Percentiles rank a stretch among this genome's conserved stretches.
These are phyloP conservation scores for Leptographium galeiforme DNA, from an alignment of 2,329 filamentous ascomycete genomes.

Conservation along the genomic window DNA sequence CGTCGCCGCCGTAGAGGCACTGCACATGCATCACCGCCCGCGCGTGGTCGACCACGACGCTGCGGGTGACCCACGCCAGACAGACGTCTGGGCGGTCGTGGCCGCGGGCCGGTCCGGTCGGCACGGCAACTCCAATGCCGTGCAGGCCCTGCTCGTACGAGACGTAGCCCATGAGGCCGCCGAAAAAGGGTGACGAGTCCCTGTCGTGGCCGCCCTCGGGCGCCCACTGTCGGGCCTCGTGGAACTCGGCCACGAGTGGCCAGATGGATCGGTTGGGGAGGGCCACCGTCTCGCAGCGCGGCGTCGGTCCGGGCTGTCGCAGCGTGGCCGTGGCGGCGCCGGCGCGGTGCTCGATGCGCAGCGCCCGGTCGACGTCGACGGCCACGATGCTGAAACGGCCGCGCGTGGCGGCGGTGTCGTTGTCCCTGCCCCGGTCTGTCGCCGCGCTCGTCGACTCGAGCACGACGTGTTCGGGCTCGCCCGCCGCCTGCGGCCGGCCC, in stretches of 20 bases:
- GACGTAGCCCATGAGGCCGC: slow-evolving; percentile 72
- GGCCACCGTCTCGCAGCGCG: slow-evolving; percentile 10
- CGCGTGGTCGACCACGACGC: slow-evolving; percentile 63
- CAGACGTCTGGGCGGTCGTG: slow-evolving; percentile 53
- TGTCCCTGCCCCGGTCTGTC: slow-evolving; percentile 19
- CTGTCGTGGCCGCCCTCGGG: too few relatives aligned
- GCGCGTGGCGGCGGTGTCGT: slow-evolving; percentile 18
- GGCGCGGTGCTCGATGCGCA: slow-evolving; percentile 43
- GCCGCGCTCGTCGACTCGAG: slow-evolving; percentile 47
- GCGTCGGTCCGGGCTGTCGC: slow-evolving; percentile 7
- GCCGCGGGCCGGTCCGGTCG: slow-evolving; percentile 14
- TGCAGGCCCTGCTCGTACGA: slow-evolving; percentile 72
- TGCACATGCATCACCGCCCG: slow-evolving; percentile 52
- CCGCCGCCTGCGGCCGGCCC: slow-evolving; percentile 10
- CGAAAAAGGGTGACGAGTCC: slow-evolving; percentile 51
- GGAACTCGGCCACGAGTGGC: slow-evolving; percentile 36
- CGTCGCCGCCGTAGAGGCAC: slow-evolving; percentile 30
- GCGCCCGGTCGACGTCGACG: slow-evolving; percentile 42
- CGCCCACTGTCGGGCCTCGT: slow-evolving; percentile 12
- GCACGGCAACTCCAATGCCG: slow-evolving; percentile 35
- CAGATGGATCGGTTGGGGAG: slow-evolving; percentile 26
- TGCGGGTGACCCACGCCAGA: slow-evolving; percentile 63
- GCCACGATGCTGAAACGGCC: slow-evolving; percentile 66
- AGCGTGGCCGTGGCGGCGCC: slow-evolving; percentile 28
- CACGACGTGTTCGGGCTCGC: slow-evolving; percentile 27